Evolutionary conservation across 2,329 filamentous ascomycete genomes (phyloP), one percentile per base, ranked within the genome.

Genomic region (Laburnicola sp.): DNA sequence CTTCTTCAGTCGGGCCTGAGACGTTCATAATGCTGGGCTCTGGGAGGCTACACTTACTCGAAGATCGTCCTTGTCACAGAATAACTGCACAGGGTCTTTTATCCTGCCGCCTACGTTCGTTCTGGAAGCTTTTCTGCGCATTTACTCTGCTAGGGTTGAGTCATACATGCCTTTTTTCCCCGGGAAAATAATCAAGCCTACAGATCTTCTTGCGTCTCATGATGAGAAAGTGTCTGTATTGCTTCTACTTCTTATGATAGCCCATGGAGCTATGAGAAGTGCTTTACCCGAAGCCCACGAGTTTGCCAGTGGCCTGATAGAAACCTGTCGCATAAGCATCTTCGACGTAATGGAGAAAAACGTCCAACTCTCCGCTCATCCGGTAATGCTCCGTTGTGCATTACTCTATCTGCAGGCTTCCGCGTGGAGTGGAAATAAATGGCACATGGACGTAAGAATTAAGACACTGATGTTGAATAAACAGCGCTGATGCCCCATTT

Each of bases 381-480:
- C 82, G 0, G 77, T 81, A 1, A 80, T 84, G 0, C 75, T 87
- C 27, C 79, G 84, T 39, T 83, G 82, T 38, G 84, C 84, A 0
- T 71, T 87, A 6, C 76, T 87, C 0, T 86, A 86, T 65, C 85
- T 81, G 0, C 77, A 84, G 1, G 76, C 86, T 6, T 84, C 84
- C 3, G 82, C 83, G 1, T 88, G 85, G 85, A 85, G 84, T 58
- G 85, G 85, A 23, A 84, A 87, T 68, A 87, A 86, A 69, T 87
- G 85, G 84, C 82, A 48, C 21, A 48, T 48, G 50, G 84, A 87
- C 62, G 86, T 87, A 43, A 43, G 43, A 34, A n/a, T 39, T 26
- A 3, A 26, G 11, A 32, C 11, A 44, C 6, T 4, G 9, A 27
- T 10, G 8, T 7, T 4, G 22, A 10, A 30, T 3, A 22, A 21